These are phyloP conservation scores for Isatis tinctoria DNA, from an alignment of 345 rosid species.

Conservation along the genomic window DNA sequence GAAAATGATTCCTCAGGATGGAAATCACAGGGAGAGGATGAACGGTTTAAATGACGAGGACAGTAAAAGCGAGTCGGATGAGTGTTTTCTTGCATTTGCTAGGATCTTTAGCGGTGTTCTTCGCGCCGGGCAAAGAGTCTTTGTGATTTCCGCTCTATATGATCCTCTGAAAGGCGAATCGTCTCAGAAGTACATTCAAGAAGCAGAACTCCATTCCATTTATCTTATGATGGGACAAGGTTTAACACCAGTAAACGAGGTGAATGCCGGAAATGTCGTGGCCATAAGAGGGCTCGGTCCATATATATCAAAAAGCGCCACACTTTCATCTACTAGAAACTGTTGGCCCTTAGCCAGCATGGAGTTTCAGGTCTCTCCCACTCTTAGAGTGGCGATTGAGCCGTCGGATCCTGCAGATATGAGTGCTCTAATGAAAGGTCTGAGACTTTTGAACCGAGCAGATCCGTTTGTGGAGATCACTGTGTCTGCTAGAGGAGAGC, in stretches of 20 bases:
- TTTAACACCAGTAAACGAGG: slow-evolving; percentile 65
- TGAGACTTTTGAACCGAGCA: slow-evolving; percentile 82
- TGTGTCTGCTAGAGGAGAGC: slow-evolving; percentile 90
- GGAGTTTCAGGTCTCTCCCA: slow-evolving; percentile 90
- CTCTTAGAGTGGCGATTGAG: slow-evolving; percentile 86
- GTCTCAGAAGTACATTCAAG: slow-evolving; percentile 75
- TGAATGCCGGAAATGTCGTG: slow-evolving; percentile 82
- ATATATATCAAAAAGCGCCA: slow-evolving; percentile 85
- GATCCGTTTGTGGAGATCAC: slow-evolving; percentile 92
- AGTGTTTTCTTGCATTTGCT: slow-evolving; percentile 96
- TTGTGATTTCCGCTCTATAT: slow-evolving; percentile 76
- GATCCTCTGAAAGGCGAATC: slow-evolving; percentile 74
- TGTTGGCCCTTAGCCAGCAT: slow-evolving; percentile 97
- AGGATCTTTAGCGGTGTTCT: slow-evolving; percentile 91
- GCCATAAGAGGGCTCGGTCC: slow-evolving; percentile 95
- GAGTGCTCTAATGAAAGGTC: slow-evolving; percentile 73
- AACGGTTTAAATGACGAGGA: slow-evolving; percentile 47
- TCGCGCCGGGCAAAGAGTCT: slow-evolving; percentile 54
- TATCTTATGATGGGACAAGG: slow-evolving; percentile 99
- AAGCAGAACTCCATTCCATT: slow-evolving; percentile 75
- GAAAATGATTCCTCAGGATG: slow-evolving; percentile 73
- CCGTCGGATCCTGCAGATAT: slow-evolving; percentile 91
- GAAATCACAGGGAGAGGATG: slow-evolving; percentile 63
- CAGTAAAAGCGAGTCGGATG: slow-evolving; percentile 54
- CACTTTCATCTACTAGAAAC: slow-evolving; percentile 79